Evolutionary conservation across 495 filamentous ascomycete species (phyloP), one percentile per base, ranked within the genome.

Genomic region (Entonaema liquescens): DNA sequence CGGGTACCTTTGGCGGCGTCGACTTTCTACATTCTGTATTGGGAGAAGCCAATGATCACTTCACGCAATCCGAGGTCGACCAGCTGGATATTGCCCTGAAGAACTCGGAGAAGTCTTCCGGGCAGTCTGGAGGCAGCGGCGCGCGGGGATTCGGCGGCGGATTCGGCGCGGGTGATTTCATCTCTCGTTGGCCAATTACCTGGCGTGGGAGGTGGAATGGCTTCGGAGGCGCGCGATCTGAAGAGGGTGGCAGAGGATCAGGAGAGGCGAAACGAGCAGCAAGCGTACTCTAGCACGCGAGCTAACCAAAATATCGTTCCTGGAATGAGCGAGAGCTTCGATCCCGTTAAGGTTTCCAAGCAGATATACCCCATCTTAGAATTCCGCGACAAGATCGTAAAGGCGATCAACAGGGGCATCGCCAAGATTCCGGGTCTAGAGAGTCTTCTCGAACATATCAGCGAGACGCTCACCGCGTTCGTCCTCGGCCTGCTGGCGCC

Each of bases 1-100:
- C 95, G 11, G 94, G 93, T 35, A 92, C 84, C 11, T 96, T 99
- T 79, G 95, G 95, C 17, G 93, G 89, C 70, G 95, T 98, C 23
- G 95, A 98, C 72, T 99, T 99, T 79, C 85, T 98, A 75, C 95
- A 99, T 78, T 97, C 93, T 0, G 93, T 99, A n/a, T 84, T 98
- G 7, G 95, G 95, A 36, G 95, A 99, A 77, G 95, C 94, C 23
- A 96, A 89, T 19, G 95, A 99, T 75, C 93, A 97, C 74, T 94
- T 99, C 79, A 94, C 94, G 4, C 95, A 98, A 76, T 92, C 92
- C 15, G 95, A 99, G 79, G 89, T 99, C 55, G 92, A 97, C 50
- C 89, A 98, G 76, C 88, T 98, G 76, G 90, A 98, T 72, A 79
- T 85, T 29, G 92, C 90, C 8, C 87, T 99, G 26, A 82, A 86